Evolutionary conservation across 768 basidiomycete species (phyloP), one percentile per base, ranked within the genome.

Genomic region (Epithele typhae): DNA sequence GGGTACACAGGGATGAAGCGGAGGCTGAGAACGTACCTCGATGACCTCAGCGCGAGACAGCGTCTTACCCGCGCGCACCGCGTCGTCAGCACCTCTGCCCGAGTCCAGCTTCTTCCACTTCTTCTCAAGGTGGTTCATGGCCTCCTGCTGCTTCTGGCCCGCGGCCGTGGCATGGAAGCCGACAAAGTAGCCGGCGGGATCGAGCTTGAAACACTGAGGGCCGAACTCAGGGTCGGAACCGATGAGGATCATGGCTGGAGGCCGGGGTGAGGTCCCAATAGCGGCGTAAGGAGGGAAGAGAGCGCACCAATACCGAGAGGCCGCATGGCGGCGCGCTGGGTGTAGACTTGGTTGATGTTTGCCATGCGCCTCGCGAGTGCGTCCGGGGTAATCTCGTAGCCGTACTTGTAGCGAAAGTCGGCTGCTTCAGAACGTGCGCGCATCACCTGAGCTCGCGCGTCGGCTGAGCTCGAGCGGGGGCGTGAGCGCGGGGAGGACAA

Each of bases 331-430:
- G 95, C 95, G 48, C 90, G 78, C 68, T 99, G 96, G 2, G 96
- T 99, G 68, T 97, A 97, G 1, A 97, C 95, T 68, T 98, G 96
- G 63, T 97, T 98, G 66, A 99, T 92, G 66, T 97, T 96, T 25
- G 95, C 96, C 61, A 99, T 72, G 38, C 95, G 79, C 54, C 93
- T 83, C 18, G 96, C 90, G 36, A 99, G 77, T n/a, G 89, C 86
- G 63, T 96, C 94, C 3, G 95, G 92, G 2, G 94, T 95, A 58
- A 99, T 96, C 70, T 99, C 96, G 62, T 98, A 94, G 23, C 96
- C 96, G 60, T 86, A 95, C 67, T 96, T 97, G 74, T 95, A 90
- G 55, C 93, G 77, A 74, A 92, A 97, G 7, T 91, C 81, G 12
- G 88, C 90, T 15, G 95, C 95, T 67, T 99, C 95, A 40, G 72